phyloP scores from a whole-genome alignment of 2,329 filamentous ascomycete genomes.

The Microcera coccophila region DNA sequence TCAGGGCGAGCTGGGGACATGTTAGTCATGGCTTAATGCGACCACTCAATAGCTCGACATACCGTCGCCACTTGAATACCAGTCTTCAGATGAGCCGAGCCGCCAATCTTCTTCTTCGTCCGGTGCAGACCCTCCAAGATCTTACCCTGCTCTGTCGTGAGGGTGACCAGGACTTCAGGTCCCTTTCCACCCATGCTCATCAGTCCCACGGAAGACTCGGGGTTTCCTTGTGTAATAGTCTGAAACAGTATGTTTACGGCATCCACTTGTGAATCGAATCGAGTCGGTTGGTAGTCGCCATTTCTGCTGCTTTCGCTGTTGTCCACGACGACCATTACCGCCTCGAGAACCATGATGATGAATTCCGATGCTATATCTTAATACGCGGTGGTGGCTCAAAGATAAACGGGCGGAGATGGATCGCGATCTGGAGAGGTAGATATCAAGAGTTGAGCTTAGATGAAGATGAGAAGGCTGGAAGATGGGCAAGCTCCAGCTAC shows the following conservation, averaged over 20 bases:
- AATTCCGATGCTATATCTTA: slow-evolving; percentile 30
- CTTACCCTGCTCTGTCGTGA: slow-evolving; percentile 94
- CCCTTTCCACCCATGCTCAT: slow-evolving; percentile 99
- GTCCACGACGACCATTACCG: slow-evolving; percentile 99
- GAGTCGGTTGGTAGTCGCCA: slow-evolving; percentile 85
- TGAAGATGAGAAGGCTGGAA: slow-evolving; percentile 27
- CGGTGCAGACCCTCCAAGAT: slow-evolving; percentile 88
- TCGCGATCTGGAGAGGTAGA: slow-evolving; percentile 9
- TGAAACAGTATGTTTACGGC: slow-evolving; percentile 94
- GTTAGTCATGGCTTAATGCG: slow-evolving; percentile 10
- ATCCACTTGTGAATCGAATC: slow-evolving; percentile 95
- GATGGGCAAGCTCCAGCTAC: slow-evolving; percentile 25
- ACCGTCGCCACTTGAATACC: slow-evolving; percentile 94
- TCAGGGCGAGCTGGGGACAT: slow-evolving; percentile 73
- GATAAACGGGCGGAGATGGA: slow-evolving; percentile 2
- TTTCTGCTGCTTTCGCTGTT: slow-evolving; percentile 99
- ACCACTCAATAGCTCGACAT: slow-evolving; percentile 37
- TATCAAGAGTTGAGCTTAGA: slow-evolving; percentile 19
- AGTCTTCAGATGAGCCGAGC: slow-evolving; percentile 81
- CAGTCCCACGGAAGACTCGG: slow-evolving; percentile 92
- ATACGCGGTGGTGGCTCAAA: slow-evolving; percentile 5
- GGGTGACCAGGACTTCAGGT: slow-evolving; percentile 93
- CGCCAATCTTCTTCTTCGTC: slow-evolving; percentile 86
- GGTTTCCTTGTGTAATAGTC: slow-evolving; percentile 90
- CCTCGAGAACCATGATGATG: slow-evolving; percentile 90